Evolutionary conservation across 768 basidiomycete species (phyloP), one percentile per base, ranked within the genome.

Genomic region (Lyophyllum decastes): DNA sequence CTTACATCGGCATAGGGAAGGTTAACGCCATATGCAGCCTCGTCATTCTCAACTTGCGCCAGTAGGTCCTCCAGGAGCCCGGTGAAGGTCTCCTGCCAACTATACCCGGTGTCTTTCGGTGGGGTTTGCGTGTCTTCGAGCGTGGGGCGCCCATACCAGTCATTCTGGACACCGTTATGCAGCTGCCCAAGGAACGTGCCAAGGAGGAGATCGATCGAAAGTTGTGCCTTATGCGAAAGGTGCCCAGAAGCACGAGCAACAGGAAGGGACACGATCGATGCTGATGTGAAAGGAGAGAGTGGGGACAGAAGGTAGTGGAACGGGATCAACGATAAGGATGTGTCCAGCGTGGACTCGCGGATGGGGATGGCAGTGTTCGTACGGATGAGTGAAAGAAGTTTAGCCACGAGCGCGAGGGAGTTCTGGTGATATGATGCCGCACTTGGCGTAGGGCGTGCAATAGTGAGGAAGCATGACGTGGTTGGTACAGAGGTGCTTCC

Each of bases 31-130:
- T 52, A 59, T 34, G 58, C 55, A 47, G 64, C n/a, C 11, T 61
- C 60, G 43, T 62, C 60, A 2, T 61, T 57, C 54, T 79, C 75
- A 16, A 82, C 78, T 7, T 72, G 69, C n/a, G 68, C 66, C n/a
- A 91, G 70, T 14, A 86, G 70, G 7, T 72, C 73, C 59, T 91
- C 89, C 47, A 92, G 70, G 6, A 82, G 72, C 9, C 70, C 50
- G 6, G 84, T 84, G 69, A 91, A 91, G 1, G 86, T 83, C 64
- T 88, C 88, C 71, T 91, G 87, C 90, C 90, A 92, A 70, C 81
- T 86, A 66, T 86, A 89, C 1, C 77, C 78, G 16, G 76, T 70
- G 5, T 79, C 73, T 11, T 57, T 38, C n/a, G 74, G 70, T 21
- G 65, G 69, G 6, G 58, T 59, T 10, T 50, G 51, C 9, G 58